A percentile compares a stretch with the other conserved stretches of the same genome.
These are phyloP conservation scores for Kwoniella sp. DNA, from an alignment of 768 basidiomycete species.

Conservation along the genomic window DNA sequence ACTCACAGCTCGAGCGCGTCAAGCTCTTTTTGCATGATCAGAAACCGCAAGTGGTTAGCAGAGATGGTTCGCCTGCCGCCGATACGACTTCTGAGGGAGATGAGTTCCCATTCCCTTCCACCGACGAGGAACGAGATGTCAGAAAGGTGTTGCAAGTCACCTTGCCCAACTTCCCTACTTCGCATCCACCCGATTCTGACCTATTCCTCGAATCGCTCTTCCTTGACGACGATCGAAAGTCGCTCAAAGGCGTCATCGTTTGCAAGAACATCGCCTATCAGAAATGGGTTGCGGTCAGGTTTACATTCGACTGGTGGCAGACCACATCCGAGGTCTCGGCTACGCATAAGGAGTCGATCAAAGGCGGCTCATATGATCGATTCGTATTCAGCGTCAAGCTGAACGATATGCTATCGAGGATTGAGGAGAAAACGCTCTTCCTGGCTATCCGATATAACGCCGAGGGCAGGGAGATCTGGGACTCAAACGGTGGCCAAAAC, in stretches of 20 bases:
- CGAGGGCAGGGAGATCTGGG: constrained; percentile 82
- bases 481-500: constrained; percentile 79
- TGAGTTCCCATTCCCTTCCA: constrained; percentile 57
- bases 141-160: constrained; percentile 60
- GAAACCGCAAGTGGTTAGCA: constrained; percentile 88
- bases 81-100: constrained; percentile 60
- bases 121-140: constrained; percentile 52
- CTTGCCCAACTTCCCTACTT: constrained; percentile 69
- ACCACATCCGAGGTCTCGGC: constrained; percentile 92
- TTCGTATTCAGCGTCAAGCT: constrained; percentile 60
- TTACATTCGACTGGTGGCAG: constrained; percentile 93
- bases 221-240: constrained; percentile 58
- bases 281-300: constrained; percentile 84
- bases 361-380: constrained; percentile 52
- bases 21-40: constrained; percentile 94
- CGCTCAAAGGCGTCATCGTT: constrained; percentile 71
- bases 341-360: constrained; percentile 63
- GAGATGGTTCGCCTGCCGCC: constrained; percentile 84
- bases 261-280: constrained; percentile 84
- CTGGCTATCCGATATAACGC: constrained; percentile 70
- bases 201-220: constrained; percentile 59
- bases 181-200: constrained; percentile 54
- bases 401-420: constrained; percentile 73
- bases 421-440: constrained; percentile 78
- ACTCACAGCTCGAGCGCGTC: constrained; percentile 86